These are phyloP conservation scores for Phyllosticta capitalensis DNA, from an alignment of 2,329 filamentous ascomycete genomes.

Conservation along the genomic window DNA sequence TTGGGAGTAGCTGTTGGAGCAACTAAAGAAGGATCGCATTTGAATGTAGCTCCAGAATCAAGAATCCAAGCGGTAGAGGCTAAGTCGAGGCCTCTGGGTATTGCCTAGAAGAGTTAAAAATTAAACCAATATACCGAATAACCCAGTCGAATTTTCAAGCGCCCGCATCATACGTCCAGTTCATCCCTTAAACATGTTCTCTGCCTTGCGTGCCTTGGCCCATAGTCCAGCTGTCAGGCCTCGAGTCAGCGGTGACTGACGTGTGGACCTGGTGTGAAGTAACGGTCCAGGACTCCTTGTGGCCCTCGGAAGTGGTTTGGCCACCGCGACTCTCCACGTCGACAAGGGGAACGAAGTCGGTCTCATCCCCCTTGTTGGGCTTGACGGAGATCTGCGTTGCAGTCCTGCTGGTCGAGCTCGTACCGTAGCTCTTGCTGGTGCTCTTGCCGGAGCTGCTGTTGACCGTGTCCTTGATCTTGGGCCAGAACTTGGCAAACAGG, in stretches of 20 bases:
- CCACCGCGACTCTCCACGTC: slow-evolving; percentile 14
- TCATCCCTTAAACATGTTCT: slow-evolving; percentile 13
- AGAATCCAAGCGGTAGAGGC: background rate
- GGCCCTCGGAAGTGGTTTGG: background rate
- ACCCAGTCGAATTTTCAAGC: background rate
- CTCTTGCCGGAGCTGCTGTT: background rate
- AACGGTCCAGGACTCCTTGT: slow-evolving; percentile 12
- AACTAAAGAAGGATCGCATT: background rate
- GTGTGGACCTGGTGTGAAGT: slow-evolving; percentile 8
- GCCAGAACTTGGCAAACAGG: slow-evolving; percentile 13
- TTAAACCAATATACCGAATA: background rate
- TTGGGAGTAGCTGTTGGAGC: background rate
- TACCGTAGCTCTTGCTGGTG: background rate
- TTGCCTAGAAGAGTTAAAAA: slow-evolving; percentile 2
- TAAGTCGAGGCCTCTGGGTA: background rate
- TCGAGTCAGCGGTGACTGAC: background rate
- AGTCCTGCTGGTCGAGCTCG: background rate
- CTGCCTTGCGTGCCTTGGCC: slow-evolving; percentile 7
- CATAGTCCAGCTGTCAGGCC: slow-evolving; percentile 13
- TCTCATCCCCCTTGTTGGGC: slow-evolving; percentile 15
- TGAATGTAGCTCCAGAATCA: background rate
- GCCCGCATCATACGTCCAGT: background rate
- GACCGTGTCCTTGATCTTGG: slow-evolving; percentile 7
- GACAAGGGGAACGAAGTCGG: slow-evolving; percentile 17
- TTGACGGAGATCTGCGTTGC: slow-evolving; percentile 14